These are phyloP conservation scores for Benincasa hispida DNA, from an alignment of 306 rosid species.

Conservation along the genomic window DNA sequence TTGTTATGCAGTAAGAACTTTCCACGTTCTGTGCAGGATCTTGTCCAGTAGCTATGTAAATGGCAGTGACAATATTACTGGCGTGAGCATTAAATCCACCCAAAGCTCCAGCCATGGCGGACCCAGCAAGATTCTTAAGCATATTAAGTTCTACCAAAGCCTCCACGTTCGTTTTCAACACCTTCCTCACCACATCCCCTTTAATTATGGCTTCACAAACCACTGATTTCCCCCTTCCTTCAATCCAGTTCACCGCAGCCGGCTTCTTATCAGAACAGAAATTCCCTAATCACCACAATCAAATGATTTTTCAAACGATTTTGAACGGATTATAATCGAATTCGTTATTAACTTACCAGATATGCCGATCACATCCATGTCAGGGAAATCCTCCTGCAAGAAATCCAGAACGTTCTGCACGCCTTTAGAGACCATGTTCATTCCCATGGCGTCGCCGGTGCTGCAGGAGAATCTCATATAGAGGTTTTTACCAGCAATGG, in stretches of 20 bases:
- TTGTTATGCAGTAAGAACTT: conserved; percentile 85
- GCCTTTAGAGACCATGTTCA: conserved; percentile 96
- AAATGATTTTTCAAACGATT: background rate
- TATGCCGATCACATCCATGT: conserved; percentile 89
- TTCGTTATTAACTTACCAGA: conserved; percentile 34
- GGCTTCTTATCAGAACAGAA: conserved; percentile 92
- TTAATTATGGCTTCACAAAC: conserved; percentile 74
- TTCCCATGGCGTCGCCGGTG: conserved; percentile 97
- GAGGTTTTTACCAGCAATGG: conserved; percentile 67
- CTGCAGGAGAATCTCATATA: conserved; percentile 64
- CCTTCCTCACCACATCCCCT: conserved; percentile 69
- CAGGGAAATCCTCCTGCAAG: conserved; percentile 61
- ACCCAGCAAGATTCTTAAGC: conserved; percentile 87
- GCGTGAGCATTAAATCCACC: conserved; percentile 98
- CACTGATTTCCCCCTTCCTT: conserved; percentile 83
- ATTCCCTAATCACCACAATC: conserved; percentile 26
- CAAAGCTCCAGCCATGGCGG: conserved; percentile 85
- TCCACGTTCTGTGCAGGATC: conserved; percentile 95
- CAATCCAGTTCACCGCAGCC: conserved; percentile 87
- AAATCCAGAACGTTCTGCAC: conserved; percentile 67
- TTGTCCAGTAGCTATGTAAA: conserved; percentile 86
- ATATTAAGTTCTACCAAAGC: conserved; percentile 79
- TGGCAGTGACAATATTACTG: conserved; percentile 69
- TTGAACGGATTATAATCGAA: background rate
- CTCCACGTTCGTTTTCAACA: conserved; percentile 62